Base-by-base conservation (phyloP, 2,329 filamentous ascomycete species). In the Colletotrichum simmondsii region DNA sequence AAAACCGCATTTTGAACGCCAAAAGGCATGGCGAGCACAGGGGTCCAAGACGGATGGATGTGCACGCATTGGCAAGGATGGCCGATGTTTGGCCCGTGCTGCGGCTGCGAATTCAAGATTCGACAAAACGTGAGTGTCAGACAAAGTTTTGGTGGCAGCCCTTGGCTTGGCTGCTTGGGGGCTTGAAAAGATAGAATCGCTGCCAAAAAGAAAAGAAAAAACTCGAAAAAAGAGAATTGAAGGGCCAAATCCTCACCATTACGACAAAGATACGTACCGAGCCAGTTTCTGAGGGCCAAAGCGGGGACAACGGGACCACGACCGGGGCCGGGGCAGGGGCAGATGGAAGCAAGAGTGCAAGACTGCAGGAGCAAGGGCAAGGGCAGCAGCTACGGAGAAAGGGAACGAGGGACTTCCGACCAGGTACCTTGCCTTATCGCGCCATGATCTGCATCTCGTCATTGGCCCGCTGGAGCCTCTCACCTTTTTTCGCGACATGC, bases 401-500 rank as follows among this genome's bases (percentile, higher is more conserved):
- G 52, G 53, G 32, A 49, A 37, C 12, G 63, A 71, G 59, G 53
- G 65, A 64, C 70, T 70, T 72, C 60, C 59, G 70, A 19, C 6
- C 53, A 72, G 65, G 70, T 70, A 59, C 69, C 49, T 70, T 70
- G 54, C 60, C 70, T 72, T 72, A 72, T 72, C 70, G 66, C 70
- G 70, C 70, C 66, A 52, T 72, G 60, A 72, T 72, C 70, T 70
- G 60, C 70, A 70, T 54, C 54, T 69, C 60, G 60, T 70, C 66
- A 65, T 72, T 72, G 70, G 70, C 28, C 54, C 54, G 54, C 65
- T 72, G 59, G 66, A 65, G 46, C 70, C 59, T 65, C 70, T 72
- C 70, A 57, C 66, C 60, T 72, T 57, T 70, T 65, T 61, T 65
- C 28, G 70, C 59, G 46, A 69, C 65, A 70, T 60, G 30, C 54